Evolutionary conservation across 2,329 filamentous ascomycete species (phyloP).

Genomic region (Mollisiaceae sp.): DNA sequence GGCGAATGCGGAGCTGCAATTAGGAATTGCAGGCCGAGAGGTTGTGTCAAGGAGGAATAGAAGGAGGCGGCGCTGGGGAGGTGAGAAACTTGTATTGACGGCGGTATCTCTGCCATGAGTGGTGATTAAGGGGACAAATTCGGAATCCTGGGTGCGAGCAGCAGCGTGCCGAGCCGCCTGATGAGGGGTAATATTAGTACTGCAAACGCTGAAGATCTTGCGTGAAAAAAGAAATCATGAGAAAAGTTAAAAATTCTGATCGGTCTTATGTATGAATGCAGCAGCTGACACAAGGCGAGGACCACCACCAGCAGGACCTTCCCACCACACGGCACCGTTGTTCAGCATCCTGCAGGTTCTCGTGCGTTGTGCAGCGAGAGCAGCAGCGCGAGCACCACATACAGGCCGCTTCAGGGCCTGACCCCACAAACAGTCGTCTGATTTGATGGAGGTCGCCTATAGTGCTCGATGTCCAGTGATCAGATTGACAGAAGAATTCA

Average conservation of each 20-base stretch:
- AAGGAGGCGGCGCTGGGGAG: conserved; percentile 82
- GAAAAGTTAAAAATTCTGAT: neutral
- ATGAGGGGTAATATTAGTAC: neutral
- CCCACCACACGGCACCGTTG: conserved; percentile 9
- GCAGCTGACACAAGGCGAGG: conserved; percentile 13
- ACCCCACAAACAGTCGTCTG: neutral
- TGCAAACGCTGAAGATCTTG: neutral
- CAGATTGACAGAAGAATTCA: neutral
- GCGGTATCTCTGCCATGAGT: conserved; percentile 34
- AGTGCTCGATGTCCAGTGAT: conserved; percentile 5
- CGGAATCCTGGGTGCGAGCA: neutral
- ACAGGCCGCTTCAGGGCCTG: conserved; percentile 1
- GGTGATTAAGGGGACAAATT: conserved; percentile 5
- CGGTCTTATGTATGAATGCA: conserved; percentile 21
- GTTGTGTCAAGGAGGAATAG: conserved; percentile 79
- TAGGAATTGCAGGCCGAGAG: conserved; percentile 68
- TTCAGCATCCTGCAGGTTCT: conserved; percentile 14
- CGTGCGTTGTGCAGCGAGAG: conserved; percentile 7
- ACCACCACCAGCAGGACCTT: neutral
- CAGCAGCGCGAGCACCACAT: neutral
- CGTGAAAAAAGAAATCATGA: neutral
- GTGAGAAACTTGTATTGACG: conserved; percentile 71
- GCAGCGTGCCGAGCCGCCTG: conserved; percentile 7
- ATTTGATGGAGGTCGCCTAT: neutral
- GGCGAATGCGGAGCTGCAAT: conserved; percentile 24